A percentile compares a stretch with the other conserved stretches of the same genome.
phyloP scores from a whole-genome alignment of 2,329 filamentous ascomycete genomes.

The Cryoendolithus antarcticus region DNA sequence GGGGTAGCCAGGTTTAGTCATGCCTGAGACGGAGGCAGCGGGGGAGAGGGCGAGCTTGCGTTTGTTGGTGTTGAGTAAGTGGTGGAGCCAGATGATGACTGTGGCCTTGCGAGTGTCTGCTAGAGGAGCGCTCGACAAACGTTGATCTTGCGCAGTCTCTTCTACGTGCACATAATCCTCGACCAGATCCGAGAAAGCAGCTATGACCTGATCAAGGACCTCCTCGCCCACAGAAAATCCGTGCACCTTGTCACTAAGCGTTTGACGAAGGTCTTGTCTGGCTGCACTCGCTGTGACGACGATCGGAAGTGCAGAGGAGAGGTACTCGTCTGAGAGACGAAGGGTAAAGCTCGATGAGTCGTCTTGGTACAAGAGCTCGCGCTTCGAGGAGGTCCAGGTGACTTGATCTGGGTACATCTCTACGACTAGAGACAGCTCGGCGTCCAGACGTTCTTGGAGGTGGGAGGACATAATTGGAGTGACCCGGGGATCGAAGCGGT shows the following conservation, averaged over 20 bases:
- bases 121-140: no score
- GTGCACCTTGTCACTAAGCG: conserved; percentile 19
- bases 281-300: conserved; percentile 25
- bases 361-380: conserved; percentile 27
- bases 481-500: not conserved
- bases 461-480: not conserved
- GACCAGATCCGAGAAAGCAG: conserved; percentile 24
- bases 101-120: conserved; percentile 15
- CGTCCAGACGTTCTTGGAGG: conserved; percentile 1
- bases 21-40: conserved; percentile 22
- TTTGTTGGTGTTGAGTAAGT: conserved; percentile 35
- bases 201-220: conserved; percentile 30
- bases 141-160: no score
- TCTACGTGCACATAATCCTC: conserved; percentile 3
- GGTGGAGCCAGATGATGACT: conserved; percentile 34
- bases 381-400: conserved; percentile 20
- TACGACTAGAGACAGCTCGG: conserved; percentile 29
- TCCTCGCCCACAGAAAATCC: conserved; percentile 26
- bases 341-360: conserved; percentile 13
- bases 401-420: conserved; percentile 34
- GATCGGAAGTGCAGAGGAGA: conserved; percentile 24
- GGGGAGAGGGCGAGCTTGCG: conserved; percentile 32
- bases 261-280: conserved; percentile 19
- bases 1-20: conserved; percentile 36
- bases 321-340: conserved; percentile 29